A percentile compares a stretch with the other conserved stretches of the same genome.
phyloP scores from a whole-genome alignment of 495 filamentous ascomycete genomes.

The Chlorociboria aeruginascens region DNA sequence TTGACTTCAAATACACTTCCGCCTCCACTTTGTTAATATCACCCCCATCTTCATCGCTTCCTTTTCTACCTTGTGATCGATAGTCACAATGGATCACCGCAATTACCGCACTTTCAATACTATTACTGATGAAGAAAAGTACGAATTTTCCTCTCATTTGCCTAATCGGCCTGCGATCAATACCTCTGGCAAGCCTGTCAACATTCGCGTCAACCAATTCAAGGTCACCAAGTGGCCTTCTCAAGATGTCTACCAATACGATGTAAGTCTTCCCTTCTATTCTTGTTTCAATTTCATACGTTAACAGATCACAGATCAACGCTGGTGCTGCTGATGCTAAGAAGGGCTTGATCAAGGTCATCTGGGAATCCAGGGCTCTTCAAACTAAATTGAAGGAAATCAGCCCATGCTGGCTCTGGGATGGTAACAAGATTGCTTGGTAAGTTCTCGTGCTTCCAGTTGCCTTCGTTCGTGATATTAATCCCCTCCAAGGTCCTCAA shows the following conservation, averaged over 20 bases:
- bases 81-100: conserved; percentile 14
- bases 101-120: conserved; percentile 6
- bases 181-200: conserved; percentile 41
- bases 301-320: conserved; percentile 36
- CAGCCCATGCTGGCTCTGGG: conserved; percentile 49
- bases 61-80: neutral
- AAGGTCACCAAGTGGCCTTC: conserved; percentile 41
- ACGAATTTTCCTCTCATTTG: conserved; percentile 3
- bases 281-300: neutral
- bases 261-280: conserved; percentile 46
- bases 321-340: conserved; percentile 51
- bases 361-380: conserved; percentile 55
- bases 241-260: conserved; percentile 63
- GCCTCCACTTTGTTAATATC: neutral
- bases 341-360: conserved; percentile 40
- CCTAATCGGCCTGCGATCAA: conserved; percentile 39
- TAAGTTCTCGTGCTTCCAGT: conserved; percentile 24
- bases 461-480: no score
- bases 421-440: conserved; percentile 73
- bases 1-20: neutral
- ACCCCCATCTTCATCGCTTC: neutral
- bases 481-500: no score
- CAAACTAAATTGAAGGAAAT: conserved; percentile 34
- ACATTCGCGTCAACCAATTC: conserved; percentile 63
- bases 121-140: conserved; percentile 3